Base-by-base conservation (phyloP, 352 stramenopile genomes). In the Phytophthora nicotianae region DNA sequence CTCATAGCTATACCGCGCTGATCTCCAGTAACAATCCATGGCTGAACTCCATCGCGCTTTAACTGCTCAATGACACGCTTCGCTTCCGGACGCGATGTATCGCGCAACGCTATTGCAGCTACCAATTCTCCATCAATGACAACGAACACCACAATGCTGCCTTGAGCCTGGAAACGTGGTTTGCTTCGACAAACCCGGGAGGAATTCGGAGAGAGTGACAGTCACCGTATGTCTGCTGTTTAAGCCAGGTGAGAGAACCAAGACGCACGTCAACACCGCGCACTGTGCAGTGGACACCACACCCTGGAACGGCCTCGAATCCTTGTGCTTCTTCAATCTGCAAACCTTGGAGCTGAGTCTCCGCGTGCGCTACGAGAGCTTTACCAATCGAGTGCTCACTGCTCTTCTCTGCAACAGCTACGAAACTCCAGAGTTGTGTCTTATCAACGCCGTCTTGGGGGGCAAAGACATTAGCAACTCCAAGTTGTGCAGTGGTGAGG, bases 11-110 rank as follows among this genome's bases (percentile, higher is more conserved):
- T 92, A 14, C 78, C 74, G 17, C 68, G 74, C 38, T 91, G 80
- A 33, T 93, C 85, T n/a, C 83, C 85, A 2, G 83, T 92, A 24
- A 93, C 77, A 54, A 93, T 86, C 78, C 80, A 91, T 16, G 82
- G 65, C 51, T 91, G 77, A 50, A 93, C 76, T n/a, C 69, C 74
- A 6, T 77, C 69, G 27, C 58, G 66, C 20, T 77, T 75, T 3
- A 93, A 65, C 27, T 85, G 54, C 19, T 87, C 73, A 5, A 92
- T 68, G 17, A 90, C 78, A 42, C 66, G 62, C 14, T 60, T 71
- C 3, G 83, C 79, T 50, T 93, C 83, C 0, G 70, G 58, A 19
- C 81, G 79, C n/a, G 67, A 58, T 10, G 70, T 57, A 65, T 91
- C 80, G 14, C 70, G 71, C 4, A 93, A 47, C 8, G 75, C 85